A percentile compares a stretch with the other conserved stretches of the same genome.
These are phyloP conservation scores for Penicillium sp. DNA, from an alignment of 2,329 filamentous ascomycete genomes.

Conservation along the genomic window DNA sequence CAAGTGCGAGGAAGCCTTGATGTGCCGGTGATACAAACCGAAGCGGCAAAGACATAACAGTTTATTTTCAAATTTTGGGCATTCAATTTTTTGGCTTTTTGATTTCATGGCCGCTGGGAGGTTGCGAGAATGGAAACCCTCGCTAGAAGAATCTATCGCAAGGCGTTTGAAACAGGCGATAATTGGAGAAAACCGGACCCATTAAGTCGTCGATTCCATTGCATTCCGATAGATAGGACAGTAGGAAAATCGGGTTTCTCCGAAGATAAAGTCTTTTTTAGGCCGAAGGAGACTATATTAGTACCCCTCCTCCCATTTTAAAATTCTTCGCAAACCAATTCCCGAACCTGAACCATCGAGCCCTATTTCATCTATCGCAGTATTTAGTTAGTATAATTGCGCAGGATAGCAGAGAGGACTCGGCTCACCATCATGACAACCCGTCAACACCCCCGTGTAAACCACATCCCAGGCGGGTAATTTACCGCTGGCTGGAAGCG, in stretches of 20 bases:
- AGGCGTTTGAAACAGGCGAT: conserved; percentile 14
- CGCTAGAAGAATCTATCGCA: conserved; percentile 14
- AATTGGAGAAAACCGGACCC: conserved; percentile 18
- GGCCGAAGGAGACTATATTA: conserved; percentile 15
- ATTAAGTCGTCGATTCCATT: conserved; percentile 28
- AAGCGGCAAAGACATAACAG: conserved; percentile 1
- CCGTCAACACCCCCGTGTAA: conserved; percentile 27
- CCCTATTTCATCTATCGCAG: conserved; percentile 21
- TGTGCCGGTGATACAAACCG: conserved; percentile 31
- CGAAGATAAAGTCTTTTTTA: conserved; percentile 15
- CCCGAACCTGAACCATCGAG: conserved; percentile 25
- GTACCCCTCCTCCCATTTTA: conserved; percentile 19
- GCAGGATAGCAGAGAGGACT: not conserved
- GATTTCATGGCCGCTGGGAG: conserved; percentile 10
- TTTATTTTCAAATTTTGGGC: conserved; percentile 11
- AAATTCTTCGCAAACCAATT: conserved; percentile 16
- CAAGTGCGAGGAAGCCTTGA: conserved; percentile 44
- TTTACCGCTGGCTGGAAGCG: conserved; percentile 56
- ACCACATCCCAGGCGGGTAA: conserved; percentile 16
- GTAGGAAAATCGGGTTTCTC: conserved; percentile 25
- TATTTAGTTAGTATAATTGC: not conserved
- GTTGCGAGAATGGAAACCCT: not conserved
- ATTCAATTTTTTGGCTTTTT: conserved; percentile 14
- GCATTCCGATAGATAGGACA: conserved; percentile 27
- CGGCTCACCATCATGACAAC: conserved; percentile 27